Percentiles rank a stretch among this genome's conserved stretches.
phyloP scores from a whole-genome alignment of 2,329 filamentous ascomycete species.

The Pseudogymnoascus sp. region DNA sequence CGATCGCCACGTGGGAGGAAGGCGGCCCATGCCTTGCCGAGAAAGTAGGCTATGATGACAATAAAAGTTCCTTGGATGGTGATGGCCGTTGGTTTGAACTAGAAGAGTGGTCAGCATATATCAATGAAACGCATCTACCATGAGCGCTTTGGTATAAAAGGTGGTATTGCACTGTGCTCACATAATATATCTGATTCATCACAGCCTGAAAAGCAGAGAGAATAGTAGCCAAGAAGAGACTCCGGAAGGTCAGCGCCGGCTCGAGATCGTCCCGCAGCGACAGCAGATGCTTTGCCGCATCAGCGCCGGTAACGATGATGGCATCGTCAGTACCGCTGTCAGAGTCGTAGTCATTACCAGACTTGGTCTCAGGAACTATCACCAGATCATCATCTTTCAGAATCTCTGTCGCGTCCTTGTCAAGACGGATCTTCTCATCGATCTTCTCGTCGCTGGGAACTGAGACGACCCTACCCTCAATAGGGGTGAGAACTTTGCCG shows the following conservation, averaged over 20 bases:
- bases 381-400: conserved; percentile 14
- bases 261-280: conserved; percentile 47
- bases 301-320: conserved; percentile 45
- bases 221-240: conserved; percentile 40
- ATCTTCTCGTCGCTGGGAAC: conserved; percentile 26
- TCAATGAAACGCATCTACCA: not conserved
- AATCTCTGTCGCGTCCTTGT: conserved; percentile 10
- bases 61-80: conserved; percentile 47
- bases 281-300: conserved; percentile 42
- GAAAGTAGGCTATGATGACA: conserved; percentile 48
- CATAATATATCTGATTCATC: conserved; percentile 48
- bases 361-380: conserved; percentile 19
- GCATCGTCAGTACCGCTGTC: conserved; percentile 31
- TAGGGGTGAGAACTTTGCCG: conserved; percentile 23
- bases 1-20: conserved; percentile 45
- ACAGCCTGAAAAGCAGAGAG: conserved; percentile 47
- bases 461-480: conserved; percentile 26
- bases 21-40: conserved; percentile 41
- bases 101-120: conserved; percentile 9
- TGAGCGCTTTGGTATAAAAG: not conserved
- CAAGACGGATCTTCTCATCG: conserved; percentile 26
- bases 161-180: conserved; percentile 23
- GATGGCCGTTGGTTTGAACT: conserved; percentile 46
- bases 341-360: conserved; percentile 22
- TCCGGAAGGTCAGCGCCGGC: conserved; percentile 43